Conservation (phyloP, 2,329 filamentous ascomycete species). For the Tympanopsis confertula region DNA sequence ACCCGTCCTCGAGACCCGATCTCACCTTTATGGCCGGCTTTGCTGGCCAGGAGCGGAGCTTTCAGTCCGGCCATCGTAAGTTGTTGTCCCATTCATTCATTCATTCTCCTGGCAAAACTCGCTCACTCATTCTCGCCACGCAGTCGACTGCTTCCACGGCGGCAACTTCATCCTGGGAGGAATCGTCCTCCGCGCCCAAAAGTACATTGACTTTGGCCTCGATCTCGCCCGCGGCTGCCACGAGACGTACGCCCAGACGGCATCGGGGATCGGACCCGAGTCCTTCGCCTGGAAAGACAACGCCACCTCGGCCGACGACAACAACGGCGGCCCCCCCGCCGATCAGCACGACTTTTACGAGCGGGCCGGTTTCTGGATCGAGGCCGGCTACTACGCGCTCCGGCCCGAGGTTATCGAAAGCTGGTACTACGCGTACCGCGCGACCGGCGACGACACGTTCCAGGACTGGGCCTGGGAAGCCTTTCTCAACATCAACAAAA, state of each 20-base stretch:
- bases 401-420: constrained; percentile 75
- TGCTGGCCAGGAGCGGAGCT: constrained; percentile 27
- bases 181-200: constrained; percentile 48
- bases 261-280: constrained; percentile 69
- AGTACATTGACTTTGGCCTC: constrained; percentile 66
- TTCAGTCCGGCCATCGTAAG: constrained; percentile 37
- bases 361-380: constrained; percentile 62
- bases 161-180: constrained; percentile 80
- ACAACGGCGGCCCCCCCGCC: constrained; percentile 28
- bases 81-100: constrained; percentile 4
- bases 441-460: constrained; percentile 65
- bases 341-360: constrained; percentile 48
- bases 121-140: constrained; percentile 24
- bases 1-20: constrained; percentile 54
- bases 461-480: constrained; percentile 77
- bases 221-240: constrained; percentile 62
- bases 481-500: constrained; percentile 56
- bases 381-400: constrained; percentile 48
- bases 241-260: constrained; percentile 57
- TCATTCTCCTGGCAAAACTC: constrained; percentile 17
- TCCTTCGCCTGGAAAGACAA: constrained; percentile 49
- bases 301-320: constrained; percentile 10
- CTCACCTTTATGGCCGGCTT: constrained; percentile 61
- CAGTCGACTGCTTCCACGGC: constrained; percentile 70
- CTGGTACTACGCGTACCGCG: constrained; percentile 76